phyloP scores from a whole-genome alignment of 352 stramenopile species.

The Detonula confervacea region DNA sequence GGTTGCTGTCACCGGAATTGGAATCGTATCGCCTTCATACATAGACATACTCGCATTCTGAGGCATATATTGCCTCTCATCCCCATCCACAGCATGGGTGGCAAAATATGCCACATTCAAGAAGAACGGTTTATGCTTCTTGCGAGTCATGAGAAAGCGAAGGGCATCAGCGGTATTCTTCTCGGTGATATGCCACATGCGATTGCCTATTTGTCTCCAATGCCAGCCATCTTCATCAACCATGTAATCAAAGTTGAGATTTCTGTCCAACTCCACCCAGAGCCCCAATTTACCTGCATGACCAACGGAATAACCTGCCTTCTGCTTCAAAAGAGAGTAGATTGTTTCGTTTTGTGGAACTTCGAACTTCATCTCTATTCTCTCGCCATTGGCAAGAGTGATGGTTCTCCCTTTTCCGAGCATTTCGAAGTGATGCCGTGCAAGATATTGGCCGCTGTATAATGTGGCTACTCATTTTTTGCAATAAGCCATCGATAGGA shows the following conservation, averaged over 20 bases:
- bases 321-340: slow-evolving; percentile 53
- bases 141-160: slow-evolving; percentile 35
- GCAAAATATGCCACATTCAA: slow-evolving; percentile 68
- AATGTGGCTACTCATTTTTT: too few relatives aligned
- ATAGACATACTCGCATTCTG: slow-evolving; percentile 57
- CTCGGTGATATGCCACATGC: slow-evolving; percentile 53
- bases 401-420: slow-evolving; percentile 46
- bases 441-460: slow-evolving; percentile 67
- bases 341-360: slow-evolving; percentile 57
- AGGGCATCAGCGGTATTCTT: slow-evolving; percentile 58
- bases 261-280: slow-evolving; percentile 39
- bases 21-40: slow-evolving; percentile 63
- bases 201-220: slow-evolving; percentile 34
- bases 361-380: slow-evolving; percentile 42
- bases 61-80: slow-evolving; percentile 57
- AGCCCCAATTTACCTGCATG: slow-evolving; percentile 55
- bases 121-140: slow-evolving; percentile 54
- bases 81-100: slow-evolving; percentile 58
- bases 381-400: slow-evolving; percentile 30
- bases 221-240: slow-evolving; percentile 61
- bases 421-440: slow-evolving; percentile 64
- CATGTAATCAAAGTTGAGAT: slow-evolving; percentile 49
- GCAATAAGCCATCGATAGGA: too few relatives aligned
- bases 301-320: slow-evolving; percentile 48
- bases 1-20: slow-evolving; percentile 51